These are phyloP conservation scores for Fusarium agapanthi DNA, from an alignment of 2,329 filamentous ascomycete species.

Conservation along the genomic window DNA sequence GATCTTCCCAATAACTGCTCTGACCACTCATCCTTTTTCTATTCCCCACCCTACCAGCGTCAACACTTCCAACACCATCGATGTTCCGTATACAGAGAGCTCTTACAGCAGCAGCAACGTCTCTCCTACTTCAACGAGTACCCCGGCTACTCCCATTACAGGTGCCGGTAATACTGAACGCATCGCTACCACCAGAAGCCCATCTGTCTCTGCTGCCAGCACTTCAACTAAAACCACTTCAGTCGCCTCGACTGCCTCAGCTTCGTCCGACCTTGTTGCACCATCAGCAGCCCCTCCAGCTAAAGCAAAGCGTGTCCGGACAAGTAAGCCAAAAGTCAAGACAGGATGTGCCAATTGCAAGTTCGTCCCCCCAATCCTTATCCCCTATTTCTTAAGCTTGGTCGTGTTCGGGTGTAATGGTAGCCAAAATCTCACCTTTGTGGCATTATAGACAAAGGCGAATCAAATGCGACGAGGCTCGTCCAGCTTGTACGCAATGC, in stretches of 20 bases:
- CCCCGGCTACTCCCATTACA: constrained; percentile 22
- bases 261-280: constrained; percentile 3
- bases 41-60: not conserved
- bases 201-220: constrained; percentile 4
- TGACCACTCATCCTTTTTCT: constrained; percentile 11
- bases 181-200: constrained; percentile 1
- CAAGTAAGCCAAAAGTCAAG: constrained; percentile 70
- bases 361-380: constrained; percentile 54
- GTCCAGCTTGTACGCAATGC: constrained; percentile 69
- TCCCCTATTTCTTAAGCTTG: not conserved
- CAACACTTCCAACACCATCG: constrained; percentile 14
- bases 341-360: constrained; percentile 75
- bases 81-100: constrained; percentile 22
- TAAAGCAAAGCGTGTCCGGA: constrained; percentile 55
- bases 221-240: constrained; percentile 1
- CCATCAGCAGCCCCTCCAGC: constrained; percentile 4
- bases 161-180: constrained; percentile 1
- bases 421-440: constrained; percentile 33
- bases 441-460: constrained; percentile 59
- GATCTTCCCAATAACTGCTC: constrained; percentile 4
- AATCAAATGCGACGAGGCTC: constrained; percentile 73
- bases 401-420: constrained; percentile 5
- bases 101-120: constrained; percentile 32
- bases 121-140: constrained; percentile 28
- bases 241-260: not conserved